Evolutionary conservation across 2,329 filamentous ascomycete species (phyloP).

Genomic region (Aureobasidium sp.): DNA sequence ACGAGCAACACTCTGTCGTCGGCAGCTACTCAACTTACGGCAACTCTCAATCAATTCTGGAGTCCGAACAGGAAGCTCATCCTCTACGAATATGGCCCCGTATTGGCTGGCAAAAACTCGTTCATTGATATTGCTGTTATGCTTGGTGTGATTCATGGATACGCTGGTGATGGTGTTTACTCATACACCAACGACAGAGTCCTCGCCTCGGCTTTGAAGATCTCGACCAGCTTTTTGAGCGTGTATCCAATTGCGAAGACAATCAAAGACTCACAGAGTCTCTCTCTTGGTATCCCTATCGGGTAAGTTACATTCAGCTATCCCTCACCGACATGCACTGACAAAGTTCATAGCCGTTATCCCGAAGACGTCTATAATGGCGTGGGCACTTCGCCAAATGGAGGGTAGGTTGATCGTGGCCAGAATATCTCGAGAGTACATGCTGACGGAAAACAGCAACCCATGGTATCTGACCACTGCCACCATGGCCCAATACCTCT

Average conservation of each 20-base stretch:
- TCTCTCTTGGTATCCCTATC: constrained; percentile 28
- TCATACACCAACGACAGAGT: constrained; percentile 29
- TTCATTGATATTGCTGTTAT: constrained; percentile 30
- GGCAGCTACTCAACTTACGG: constrained; percentile 24
- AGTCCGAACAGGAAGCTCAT: constrained; percentile 25
- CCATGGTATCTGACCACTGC: constrained; percentile 32
- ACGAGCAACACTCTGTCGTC: constrained; percentile 24
- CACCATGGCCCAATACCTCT: constrained; percentile 28
- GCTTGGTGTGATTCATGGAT: constrained; percentile 29
- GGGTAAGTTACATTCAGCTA: constrained; percentile 17
- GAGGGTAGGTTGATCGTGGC: constrained; percentile 18
- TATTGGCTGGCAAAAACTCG: constrained; percentile 26
- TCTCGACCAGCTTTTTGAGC: constrained; percentile 26
- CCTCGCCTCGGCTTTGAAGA: constrained; percentile 25
- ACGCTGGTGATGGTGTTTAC: constrained; percentile 27
- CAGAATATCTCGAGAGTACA: background rate
- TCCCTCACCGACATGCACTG: background rate
- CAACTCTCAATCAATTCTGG: constrained; percentile 28
- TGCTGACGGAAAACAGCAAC: constrained; percentile 18
- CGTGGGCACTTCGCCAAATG: constrained; percentile 24
- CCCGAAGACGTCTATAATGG: constrained; percentile 32
- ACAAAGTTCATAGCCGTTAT: constrained; percentile 22
- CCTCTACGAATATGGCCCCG: constrained; percentile 30
- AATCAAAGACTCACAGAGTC: constrained; percentile 23
- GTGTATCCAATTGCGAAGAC: constrained; percentile 26